Evolutionary conservation across 108 stramenopile genomes (phyloP), one percentile per base, ranked within the genome.

Genomic region (Nitzschia sp.): DNA sequence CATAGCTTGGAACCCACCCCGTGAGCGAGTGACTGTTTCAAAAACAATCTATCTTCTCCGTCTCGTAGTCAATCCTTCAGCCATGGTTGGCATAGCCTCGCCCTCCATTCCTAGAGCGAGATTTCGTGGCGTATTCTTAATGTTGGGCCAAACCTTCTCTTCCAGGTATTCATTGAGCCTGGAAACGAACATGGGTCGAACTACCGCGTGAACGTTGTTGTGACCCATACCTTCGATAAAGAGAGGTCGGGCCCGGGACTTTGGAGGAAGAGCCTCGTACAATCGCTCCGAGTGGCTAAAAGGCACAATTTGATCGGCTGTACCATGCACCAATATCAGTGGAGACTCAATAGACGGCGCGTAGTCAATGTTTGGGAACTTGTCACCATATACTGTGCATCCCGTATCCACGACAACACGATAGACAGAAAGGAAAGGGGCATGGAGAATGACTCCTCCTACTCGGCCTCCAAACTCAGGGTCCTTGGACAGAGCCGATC

Each of bases 371-470:
- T 97, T 97, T 10, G 95, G 93, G 67, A 97, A 97, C 76, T 95
- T 90, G 77, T 97, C 97, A 0, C 97, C 97, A 48, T 86, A 88
- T 20, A 96, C 67, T 14, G 97, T 97, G 75, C 92, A 96, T 15
- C 97, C 92, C 50, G 93, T 86, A 44, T 97, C 94, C 38, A 96
- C 55, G 8, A 95, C 94, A 24, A 97, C 94, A 11, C 97, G 80
- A 77, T 91, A 96, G 9, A 96, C 95, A 20, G 92, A 94, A 19
- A 94, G 76, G 70, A 97, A 95, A 37, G 97, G 97, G 41, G 93
- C 95, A 70, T 96, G 97, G n/a, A 97, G 84, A 61, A 97, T 95
- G 25, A 97, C 75, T 19, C 97, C 97, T 51, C 94, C 97, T 12
- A 97, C 83, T 38, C 88, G 85, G 7, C 77, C 82, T 10, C 70